A percentile compares a stretch with the other conserved stretches of the same genome.
Evolutionary conservation across 352 stramenopile species (phyloP).

Genomic region (Phytopythium kandeliae): DNA sequence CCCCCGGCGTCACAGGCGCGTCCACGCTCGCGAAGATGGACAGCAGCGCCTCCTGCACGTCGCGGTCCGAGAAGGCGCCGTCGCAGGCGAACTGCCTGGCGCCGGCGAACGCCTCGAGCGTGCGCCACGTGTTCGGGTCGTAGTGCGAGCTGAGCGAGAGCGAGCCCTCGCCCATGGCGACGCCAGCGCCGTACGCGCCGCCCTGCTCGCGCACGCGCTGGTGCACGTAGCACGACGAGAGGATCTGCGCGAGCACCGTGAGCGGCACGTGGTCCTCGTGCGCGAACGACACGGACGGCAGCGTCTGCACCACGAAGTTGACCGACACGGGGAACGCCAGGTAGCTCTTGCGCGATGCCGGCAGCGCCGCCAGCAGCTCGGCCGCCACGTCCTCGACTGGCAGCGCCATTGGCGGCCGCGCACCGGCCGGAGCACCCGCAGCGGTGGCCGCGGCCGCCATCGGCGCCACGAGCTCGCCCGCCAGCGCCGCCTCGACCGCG

Average conservation of each 20-base stretch:
- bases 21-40: constrained; percentile 75
- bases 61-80: constrained; percentile 59
- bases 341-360: constrained; percentile 41
- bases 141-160: constrained; percentile 83
- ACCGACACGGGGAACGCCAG: constrained; percentile 76
- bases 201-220: constrained; percentile 78
- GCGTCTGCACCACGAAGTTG: constrained; percentile 78
- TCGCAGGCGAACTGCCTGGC: constrained; percentile 41
- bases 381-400: constrained; percentile 3
- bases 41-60: constrained; percentile 76
- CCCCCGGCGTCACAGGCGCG: constrained; percentile 67
- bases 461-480: constrained; percentile 39
- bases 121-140: constrained; percentile 79
- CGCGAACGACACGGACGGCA: constrained; percentile 65
- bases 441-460: constrained; percentile 9
- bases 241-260: constrained; percentile 71
- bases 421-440: neutral
- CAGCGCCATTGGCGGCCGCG: constrained; percentile 4
- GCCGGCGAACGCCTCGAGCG: constrained; percentile 62
- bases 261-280: constrained; percentile 73
- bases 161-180: constrained; percentile 69
- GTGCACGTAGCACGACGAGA: constrained; percentile 81
- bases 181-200: constrained; percentile 69
- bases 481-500: constrained; percentile 40
- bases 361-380: constrained; percentile 14